A percentile compares a stretch with the other conserved stretches of the same genome.
These are phyloP conservation scores for Astrocystis sublimbata DNA, from an alignment of 495 filamentous ascomycete genomes.

Conservation along the genomic window DNA sequence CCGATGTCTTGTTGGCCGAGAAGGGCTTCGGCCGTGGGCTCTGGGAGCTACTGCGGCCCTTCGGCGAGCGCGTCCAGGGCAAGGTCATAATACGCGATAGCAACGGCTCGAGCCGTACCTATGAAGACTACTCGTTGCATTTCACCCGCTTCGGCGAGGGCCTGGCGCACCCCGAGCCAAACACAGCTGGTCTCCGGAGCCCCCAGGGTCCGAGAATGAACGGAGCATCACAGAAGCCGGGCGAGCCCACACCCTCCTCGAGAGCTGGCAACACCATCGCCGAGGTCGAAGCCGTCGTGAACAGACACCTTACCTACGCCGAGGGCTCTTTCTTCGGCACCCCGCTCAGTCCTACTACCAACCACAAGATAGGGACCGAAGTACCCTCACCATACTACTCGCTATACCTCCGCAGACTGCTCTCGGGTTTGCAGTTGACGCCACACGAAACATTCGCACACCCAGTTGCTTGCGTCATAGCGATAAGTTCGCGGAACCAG, in stretches of 20 bases:
- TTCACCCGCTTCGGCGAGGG: constrained; percentile 71
- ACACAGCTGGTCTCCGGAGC: constrained; percentile 37
- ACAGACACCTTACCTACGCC: constrained; percentile 53
- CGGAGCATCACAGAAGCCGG: constrained; percentile 23
- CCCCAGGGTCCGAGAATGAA: constrained; percentile 28
- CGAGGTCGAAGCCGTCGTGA: constrained; percentile 54
- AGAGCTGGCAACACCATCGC: constrained; percentile 25
- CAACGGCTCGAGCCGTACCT: constrained; percentile 73
- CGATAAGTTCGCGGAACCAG: constrained; percentile 83
- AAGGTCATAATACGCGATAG: constrained; percentile 91
- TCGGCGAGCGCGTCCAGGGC: constrained; percentile 85
- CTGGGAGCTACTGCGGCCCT: constrained; percentile 81
- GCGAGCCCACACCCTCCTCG: constrained; percentile 17
- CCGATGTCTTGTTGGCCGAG: constrained; percentile 72
- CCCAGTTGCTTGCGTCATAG: constrained; percentile 93
- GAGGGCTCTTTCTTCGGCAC: constrained; percentile 49
- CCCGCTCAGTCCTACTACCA: constrained; percentile 41
- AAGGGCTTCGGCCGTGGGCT: constrained; percentile 86
- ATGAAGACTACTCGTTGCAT: constrained; percentile 87
- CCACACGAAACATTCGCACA: constrained; percentile 93
- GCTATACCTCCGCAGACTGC: constrained; percentile 75
- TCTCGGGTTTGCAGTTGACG: constrained; percentile 73
- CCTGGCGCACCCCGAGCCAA: constrained; percentile 52
- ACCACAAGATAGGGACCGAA: constrained; percentile 40
- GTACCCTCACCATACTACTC: constrained; percentile 68